Base-by-base conservation (phyloP, 1,139 yeast genomes). In the Yamadazyma atlantica region DNA sequence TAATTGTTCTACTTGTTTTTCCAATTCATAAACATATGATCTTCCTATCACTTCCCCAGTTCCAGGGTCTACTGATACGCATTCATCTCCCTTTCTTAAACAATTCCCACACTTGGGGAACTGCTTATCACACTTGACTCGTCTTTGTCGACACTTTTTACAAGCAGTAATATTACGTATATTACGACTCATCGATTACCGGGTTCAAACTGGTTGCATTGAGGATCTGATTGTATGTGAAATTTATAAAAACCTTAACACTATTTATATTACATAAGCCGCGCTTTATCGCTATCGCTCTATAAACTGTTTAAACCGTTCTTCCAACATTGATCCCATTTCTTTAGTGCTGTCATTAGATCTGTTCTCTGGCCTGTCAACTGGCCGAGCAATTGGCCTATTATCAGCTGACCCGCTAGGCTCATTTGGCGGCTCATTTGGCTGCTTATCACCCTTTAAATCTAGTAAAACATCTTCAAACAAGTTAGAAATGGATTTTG, bases 11-110 rank as follows among this genome's bases (percentile, higher is more conserved):
- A 54, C 49, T 35, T 46, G 40, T 26, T 34, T 32, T 29, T 54
- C 52, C 38, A 88, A 61, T 46, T 82, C 82, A 15, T 78, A 72
- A 5, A 87, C 78, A 53, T 88, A 88, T 9, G 89, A 81, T 33
- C 96, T 64, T 0, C 96, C 94, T 1, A 87, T 76, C 44, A 82
- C 88, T 38, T 94, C 65, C 0, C 95, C 95, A 0, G 95, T 85
- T 4, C 87, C 87, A 0, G 95, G 86, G 56, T 88, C 96, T 11
- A 85, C 60, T 0, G 92, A 88, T 11, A 86, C 78, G 58, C 96
- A 87, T 12, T 83, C 85, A 3, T 66, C 80, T 7, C 78, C 77
- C 14, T 83, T 81, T 49, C 77, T 80, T 23, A 65, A 69, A 59
- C 96, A 87, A 28, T 77, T 74, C 9, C 77, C 63, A 55, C 96